A percentile compares a stretch with the other conserved stretches of the same genome.
These are phyloP conservation scores for Teunomyces aglyptinius DNA, from an alignment of 805 yeast genomes.

Conservation along the genomic window DNA sequence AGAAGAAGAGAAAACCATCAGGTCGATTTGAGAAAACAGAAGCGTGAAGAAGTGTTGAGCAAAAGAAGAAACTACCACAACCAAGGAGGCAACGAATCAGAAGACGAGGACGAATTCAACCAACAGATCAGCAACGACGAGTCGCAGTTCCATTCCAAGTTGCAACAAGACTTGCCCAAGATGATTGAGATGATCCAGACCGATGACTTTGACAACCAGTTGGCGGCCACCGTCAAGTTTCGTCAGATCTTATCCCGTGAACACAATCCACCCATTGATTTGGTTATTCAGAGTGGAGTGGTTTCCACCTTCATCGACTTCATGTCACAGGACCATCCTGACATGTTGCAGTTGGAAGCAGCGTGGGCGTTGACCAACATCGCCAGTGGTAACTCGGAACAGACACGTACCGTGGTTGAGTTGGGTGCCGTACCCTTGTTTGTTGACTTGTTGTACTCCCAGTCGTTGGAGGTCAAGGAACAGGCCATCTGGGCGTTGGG, in stretches of 20 bases:
- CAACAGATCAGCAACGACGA: conserved; percentile 44
- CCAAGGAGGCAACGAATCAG: conserved; percentile 39
- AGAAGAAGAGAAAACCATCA: conserved; percentile 97
- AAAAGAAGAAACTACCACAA: conserved; percentile 79
- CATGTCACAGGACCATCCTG: conserved; percentile 71
- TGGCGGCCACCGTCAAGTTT: conserved; percentile 87
- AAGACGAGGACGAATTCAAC: conserved; percentile 37
- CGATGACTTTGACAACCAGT: conserved; percentile 71
- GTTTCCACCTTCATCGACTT: conserved; percentile 88
- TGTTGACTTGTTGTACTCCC: conserved; percentile 76
- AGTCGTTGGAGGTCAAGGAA: conserved; percentile 88
- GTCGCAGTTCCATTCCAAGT: conserved; percentile 37
- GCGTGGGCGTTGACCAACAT: conserved; percentile 99
- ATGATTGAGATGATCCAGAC: conserved; percentile 82
- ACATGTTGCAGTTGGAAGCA: conserved; percentile 91
- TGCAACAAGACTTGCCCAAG: conserved; percentile 67
- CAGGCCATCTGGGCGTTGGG: conserved; percentile 99
- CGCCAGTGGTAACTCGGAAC: conserved; percentile 90
- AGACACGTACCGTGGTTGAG: conserved; percentile 87
- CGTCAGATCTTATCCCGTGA: conserved; percentile 92
- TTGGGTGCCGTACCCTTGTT: conserved; percentile 92
- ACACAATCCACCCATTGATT: conserved; percentile 92
- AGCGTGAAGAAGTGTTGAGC: conserved; percentile 90
- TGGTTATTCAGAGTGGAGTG: conserved; percentile 90
- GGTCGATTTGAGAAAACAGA: conserved; percentile 93